A percentile compares a stretch with the other conserved stretches of the same genome.
Conservation (phyloP, 352 stramenopile species). For the Lagenidium giganteum region DNA sequence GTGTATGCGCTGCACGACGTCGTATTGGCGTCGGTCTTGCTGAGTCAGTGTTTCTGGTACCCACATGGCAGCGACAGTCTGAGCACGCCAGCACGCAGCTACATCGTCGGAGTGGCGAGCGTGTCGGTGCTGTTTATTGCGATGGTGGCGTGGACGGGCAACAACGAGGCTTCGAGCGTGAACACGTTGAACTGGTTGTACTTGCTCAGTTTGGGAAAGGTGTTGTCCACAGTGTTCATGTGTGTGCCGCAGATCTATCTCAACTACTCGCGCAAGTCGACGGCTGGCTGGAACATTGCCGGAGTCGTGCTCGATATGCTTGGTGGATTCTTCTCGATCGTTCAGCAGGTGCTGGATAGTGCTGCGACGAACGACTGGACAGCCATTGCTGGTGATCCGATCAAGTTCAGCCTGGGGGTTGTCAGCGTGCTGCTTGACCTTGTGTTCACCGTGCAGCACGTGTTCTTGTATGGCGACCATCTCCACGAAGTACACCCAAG, state of each 20-base stretch:
- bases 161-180: conserved; percentile 46
- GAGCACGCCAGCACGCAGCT: conserved; percentile 55
- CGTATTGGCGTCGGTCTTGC: conserved; percentile 80
- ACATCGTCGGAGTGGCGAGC: conserved; percentile 41
- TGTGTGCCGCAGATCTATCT: conserved; percentile 94
- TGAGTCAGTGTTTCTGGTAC: conserved; percentile 92
- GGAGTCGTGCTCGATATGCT: conserved; percentile 98
- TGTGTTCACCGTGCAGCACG: conserved; percentile 97
- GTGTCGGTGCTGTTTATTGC: conserved; percentile 50
- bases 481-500: conserved; percentile 32
- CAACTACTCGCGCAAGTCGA: conserved; percentile 95
- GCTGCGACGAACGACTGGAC: conserved; percentile 89
- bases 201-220: conserved; percentile 92
- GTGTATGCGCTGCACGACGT: conserved; percentile 94
- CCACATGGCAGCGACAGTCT: conserved; percentile 55
- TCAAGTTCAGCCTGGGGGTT: conserved; percentile 95
- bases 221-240: conserved; percentile 94
- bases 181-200: conserved; percentile 93
- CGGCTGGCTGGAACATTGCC: conserved; percentile 94
- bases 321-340: conserved; percentile 89
- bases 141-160: conserved; percentile 29
- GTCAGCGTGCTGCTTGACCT: conserved; percentile 96
- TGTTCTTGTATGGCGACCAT: conserved; percentile 88
- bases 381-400: conserved; percentile 92
- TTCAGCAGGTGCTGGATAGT: conserved; percentile 93